Percentiles rank a stretch among this genome's conserved stretches.
Conservation (phyloP, 2,329 filamentous ascomycete species). For the Albifimbria verrucaria region DNA sequence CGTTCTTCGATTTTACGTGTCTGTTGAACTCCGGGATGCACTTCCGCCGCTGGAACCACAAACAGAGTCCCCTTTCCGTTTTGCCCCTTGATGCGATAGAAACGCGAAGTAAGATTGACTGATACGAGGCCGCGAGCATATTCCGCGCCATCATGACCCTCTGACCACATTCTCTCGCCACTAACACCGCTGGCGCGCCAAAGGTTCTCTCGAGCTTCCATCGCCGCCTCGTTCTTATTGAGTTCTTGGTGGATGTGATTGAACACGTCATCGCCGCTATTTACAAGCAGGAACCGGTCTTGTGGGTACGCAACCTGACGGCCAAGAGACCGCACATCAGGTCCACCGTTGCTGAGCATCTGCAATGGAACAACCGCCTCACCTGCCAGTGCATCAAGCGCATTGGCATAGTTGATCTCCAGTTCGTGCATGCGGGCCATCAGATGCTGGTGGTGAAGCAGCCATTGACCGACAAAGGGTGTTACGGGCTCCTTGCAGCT, state of each 20-base stretch:
- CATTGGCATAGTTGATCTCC: constrained; percentile 49
- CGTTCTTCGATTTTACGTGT: constrained; percentile 43
- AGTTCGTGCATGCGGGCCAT: constrained; percentile 54
- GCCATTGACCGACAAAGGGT: constrained; percentile 56
- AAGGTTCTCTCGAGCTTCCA: constrained; percentile 28
- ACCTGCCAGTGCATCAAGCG: constrained; percentile 45
- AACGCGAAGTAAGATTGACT: constrained; percentile 48
- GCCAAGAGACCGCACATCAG: constrained; percentile 44
- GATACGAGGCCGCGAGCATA: constrained; percentile 43
- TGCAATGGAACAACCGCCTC: constrained; percentile 50
- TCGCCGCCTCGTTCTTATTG: constrained; percentile 41
- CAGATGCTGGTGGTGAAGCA: constrained; percentile 51
- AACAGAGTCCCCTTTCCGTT: constrained; percentile 45
- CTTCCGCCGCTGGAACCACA: constrained; percentile 46
- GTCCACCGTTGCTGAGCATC: constrained; percentile 50
- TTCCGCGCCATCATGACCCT: constrained; percentile 22
- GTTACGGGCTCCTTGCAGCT: constrained; percentile 42
- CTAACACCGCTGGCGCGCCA: constrained; percentile 35
- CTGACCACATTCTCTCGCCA: constrained; percentile 34
- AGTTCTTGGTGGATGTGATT: constrained; percentile 43
- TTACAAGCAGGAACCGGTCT: constrained; percentile 53
- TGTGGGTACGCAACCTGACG: constrained; percentile 53
- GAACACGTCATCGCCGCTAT: constrained; percentile 50
- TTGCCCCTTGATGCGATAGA: constrained; percentile 46
- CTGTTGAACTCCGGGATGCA: constrained; percentile 40